These are phyloP conservation scores for Cyclotella baltica DNA, from an alignment of 108 stramenopile genomes.

Conservation along the genomic window DNA sequence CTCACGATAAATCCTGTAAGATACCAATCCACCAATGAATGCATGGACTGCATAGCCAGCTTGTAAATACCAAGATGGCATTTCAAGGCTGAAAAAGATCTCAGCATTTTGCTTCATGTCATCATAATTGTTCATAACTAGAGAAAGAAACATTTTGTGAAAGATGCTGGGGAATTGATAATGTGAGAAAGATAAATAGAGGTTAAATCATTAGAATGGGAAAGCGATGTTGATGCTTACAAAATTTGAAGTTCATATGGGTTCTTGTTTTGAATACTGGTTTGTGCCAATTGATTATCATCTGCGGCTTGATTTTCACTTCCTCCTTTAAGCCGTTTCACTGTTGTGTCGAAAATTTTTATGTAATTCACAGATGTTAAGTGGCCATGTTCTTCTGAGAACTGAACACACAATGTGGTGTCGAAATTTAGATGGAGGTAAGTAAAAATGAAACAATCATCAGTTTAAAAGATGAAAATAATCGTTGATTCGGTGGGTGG, in stretches of 20 bases:
- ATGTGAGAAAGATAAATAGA: neutral
- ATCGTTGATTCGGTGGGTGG: neutral
- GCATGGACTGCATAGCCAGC: neutral
- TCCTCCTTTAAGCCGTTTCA: neutral
- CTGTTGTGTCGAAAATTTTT: neutral
- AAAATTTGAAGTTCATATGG: neutral
- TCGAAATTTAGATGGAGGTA: too few species aligned
- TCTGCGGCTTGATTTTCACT: neutral
- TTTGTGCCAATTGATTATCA: neutral
- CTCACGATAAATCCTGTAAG: conserved; percentile 25
- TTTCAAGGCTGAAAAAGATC: neutral
- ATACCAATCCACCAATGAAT: conserved; percentile 11
- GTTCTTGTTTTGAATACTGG: neutral
- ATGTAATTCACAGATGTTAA: neutral
- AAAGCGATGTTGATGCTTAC: neutral
- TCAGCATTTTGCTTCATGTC: conserved; percentile 6
- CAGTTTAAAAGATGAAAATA: neutral
- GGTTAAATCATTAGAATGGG: neutral
- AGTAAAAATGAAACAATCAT: too few species aligned
- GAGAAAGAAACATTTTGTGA: conserved; percentile 2
- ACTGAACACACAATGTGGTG: neutral
- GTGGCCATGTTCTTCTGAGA: conserved; percentile 6
- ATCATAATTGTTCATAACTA: neutral
- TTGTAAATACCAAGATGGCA: conserved; percentile 1
- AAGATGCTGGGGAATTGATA: neutral